Percentiles rank a stretch among this genome's conserved stretches.
These are phyloP conservation scores for Pyrenochaeta sp. DNA, from an alignment of 2,329 filamentous ascomycete species.

Conservation along the genomic window DNA sequence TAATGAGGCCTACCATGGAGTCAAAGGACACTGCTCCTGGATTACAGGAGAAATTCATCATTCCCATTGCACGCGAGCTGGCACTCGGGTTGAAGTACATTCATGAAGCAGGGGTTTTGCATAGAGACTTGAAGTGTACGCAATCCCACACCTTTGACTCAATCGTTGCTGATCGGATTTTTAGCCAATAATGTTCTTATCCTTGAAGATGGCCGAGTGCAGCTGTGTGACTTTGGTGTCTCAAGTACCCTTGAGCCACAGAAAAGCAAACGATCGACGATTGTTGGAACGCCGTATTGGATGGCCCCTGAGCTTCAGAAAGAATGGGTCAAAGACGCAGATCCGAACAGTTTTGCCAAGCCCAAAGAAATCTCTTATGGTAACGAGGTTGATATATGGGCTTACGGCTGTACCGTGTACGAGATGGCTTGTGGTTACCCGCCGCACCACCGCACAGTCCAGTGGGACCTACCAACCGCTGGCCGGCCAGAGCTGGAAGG, in stretches of 20 bases:
- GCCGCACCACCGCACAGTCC: slow-evolving; percentile 65
- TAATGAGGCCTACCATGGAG: slow-evolving; percentile 60
- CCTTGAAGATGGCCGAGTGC: slow-evolving; percentile 77
- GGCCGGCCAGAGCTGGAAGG: slow-evolving; percentile 73
- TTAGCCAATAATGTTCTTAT: slow-evolving; percentile 78
- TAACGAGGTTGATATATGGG: slow-evolving; percentile 76
- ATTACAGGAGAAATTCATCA: slow-evolving; percentile 68
- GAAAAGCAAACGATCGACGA: slow-evolving; percentile 78
- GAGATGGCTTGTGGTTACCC: slow-evolving; percentile 83
- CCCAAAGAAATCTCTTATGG: slow-evolving; percentile 64
- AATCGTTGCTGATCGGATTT: background rate
- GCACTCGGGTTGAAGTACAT: slow-evolving; percentile 69
- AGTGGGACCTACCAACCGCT: slow-evolving; percentile 52
- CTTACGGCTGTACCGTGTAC: slow-evolving; percentile 81
- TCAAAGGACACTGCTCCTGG: slow-evolving; percentile 39
- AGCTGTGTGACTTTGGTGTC: slow-evolving; percentile 86
- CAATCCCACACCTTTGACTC: background rate
- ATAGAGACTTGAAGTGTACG: slow-evolving; percentile 70
- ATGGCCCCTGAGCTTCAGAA: slow-evolving; percentile 78
- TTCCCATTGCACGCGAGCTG: slow-evolving; percentile 70
- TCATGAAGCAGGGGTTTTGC: slow-evolving; percentile 71
- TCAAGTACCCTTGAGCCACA: slow-evolving; percentile 79
- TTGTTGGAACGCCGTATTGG: slow-evolving; percentile 85
- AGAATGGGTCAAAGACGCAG: slow-evolving; percentile 63
- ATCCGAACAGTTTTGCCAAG: slow-evolving; percentile 60